Evolutionary conservation across 768 basidiomycete genomes (phyloP).

Genomic region (Cytidiella melzeri): DNA sequence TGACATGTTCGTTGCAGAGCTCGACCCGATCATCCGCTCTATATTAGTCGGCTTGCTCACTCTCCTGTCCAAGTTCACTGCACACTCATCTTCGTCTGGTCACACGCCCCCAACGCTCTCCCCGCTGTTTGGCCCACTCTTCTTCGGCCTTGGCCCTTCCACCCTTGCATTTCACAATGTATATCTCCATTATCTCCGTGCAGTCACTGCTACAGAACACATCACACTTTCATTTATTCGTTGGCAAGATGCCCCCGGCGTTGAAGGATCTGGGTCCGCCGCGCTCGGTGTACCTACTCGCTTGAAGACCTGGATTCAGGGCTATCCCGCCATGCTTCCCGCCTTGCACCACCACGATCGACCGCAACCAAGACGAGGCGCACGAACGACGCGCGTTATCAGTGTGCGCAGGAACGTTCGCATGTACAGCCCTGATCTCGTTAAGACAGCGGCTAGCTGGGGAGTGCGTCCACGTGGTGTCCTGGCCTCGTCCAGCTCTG

Average conservation of each 20-base stretch:
- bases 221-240: conserved; percentile 87
- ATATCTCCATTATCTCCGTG: conserved; percentile 69
- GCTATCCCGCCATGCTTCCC: conserved; percentile 79
- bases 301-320: conserved; percentile 88
- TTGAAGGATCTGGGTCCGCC: conserved; percentile 43
- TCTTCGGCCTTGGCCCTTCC: conserved; percentile 72
- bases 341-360: conserved; percentile 46
- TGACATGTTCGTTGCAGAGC: conserved; percentile 51
- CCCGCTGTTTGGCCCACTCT: conserved; percentile 79
- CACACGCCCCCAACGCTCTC: conserved; percentile 90
- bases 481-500: conserved; percentile 23
- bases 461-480: conserved; percentile 28
- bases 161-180: conserved; percentile 48
- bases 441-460: conserved; percentile 57
- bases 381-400: conserved; percentile 70
- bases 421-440: conserved; percentile 82
- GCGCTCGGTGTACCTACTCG: conserved; percentile 67
- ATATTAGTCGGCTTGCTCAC: conserved; percentile 67
- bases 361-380: conserved; percentile 67
- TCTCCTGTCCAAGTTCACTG: conserved; percentile 77
- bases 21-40: conserved; percentile 48
- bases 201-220: conserved; percentile 87
- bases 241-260: conserved; percentile 52
- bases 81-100: conserved; percentile 79
- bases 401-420: conserved; percentile 76